Evolutionary conservation across 352 stramenopile genomes (phyloP), one percentile per base, ranked within the genome.

Genomic region (Stramenopiles sp.): DNA sequence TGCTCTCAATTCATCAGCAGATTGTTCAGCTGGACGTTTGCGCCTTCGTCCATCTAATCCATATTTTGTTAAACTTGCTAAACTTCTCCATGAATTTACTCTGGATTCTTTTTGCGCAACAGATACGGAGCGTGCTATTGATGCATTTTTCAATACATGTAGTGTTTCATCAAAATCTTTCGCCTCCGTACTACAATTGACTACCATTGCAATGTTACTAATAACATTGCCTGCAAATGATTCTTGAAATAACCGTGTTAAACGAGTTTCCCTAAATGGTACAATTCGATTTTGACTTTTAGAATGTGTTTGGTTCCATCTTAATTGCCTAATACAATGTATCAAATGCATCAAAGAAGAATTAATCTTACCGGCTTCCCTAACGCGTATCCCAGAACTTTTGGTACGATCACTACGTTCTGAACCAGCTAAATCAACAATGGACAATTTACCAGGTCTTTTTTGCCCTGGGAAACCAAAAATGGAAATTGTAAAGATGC

Each of bases 301-400:
- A 0, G 86, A 74, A 1, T 27, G 87, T 69, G 38, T 87, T 78
- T 96, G 90, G 78, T 97, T 96, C 83, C 87, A 92, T 0, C 94
- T 89, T 85, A 98, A 87, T 27, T 89, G 93, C 79, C 96, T 91
- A 0, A 99, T 86, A 81, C 94, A 98, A 63, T 91, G 88, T 92
- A 97, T 98, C 30, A 99, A 88, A 73, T 96, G 97, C 92, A 97
- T 98, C 0, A 99, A 85, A 27, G 91, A 97, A 23, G 89, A 89
- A 88, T 99, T 99, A 83, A 99, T 99, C 81, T 96, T 91, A 80
- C 92, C 96, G n/a, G 94, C 93, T 84, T 99, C 96, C 78, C 97
- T 94, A 85, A 98, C 95, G 30, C 93, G 90, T 7, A 90, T 78
- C 1, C 88, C 88, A 23, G 90, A 92, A 31, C 89, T 90, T 27